Evolutionary conservation across 176 grass and related monocot species (phyloP).

Genomic region (Thinopyrum elongatum): DNA sequence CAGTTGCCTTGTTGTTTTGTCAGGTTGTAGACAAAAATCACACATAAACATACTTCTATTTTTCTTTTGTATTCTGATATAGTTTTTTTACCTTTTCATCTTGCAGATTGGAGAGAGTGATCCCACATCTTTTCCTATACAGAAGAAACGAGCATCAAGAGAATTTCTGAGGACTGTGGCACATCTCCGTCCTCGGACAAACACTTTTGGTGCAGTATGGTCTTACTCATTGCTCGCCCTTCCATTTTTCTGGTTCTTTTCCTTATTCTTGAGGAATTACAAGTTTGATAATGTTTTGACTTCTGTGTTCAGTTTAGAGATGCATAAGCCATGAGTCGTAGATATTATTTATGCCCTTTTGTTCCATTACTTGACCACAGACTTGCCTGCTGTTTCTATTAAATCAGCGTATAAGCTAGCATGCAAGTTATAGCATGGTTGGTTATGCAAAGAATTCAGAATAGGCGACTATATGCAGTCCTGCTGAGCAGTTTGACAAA

Average conservation of each 20-base stretch:
- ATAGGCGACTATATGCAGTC: not conserved
- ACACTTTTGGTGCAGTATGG: slow-evolving; percentile 94
- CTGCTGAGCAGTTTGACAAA: not conserved
- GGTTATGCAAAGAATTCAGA: slow-evolving; percentile 8
- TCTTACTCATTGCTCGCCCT: slow-evolving; percentile 12
- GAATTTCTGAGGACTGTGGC: slow-evolving; percentile 92
- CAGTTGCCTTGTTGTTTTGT: not conserved
- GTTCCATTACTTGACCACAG: not conserved
- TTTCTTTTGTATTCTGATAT: slow-evolving; percentile 19
- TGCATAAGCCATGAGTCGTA: slow-evolving; percentile 21
- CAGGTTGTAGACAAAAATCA: not conserved
- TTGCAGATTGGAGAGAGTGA: slow-evolving; percentile 95
- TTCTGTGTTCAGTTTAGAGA: not conserved
- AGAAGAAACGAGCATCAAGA: slow-evolving; percentile 89
- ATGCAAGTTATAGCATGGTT: not conserved
- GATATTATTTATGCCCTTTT: not conserved
- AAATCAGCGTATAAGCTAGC: not conserved
- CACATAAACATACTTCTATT: not conserved
- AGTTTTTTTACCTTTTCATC: slow-evolving; percentile 21
- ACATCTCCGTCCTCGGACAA: slow-evolving; percentile 97
- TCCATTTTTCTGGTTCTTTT: not conserved
- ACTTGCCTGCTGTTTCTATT: not conserved
- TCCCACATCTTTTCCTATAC: slow-evolving; percentile 84
- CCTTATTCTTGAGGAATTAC: not conserved
- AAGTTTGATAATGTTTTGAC: slow-evolving; percentile 5